Evolutionary conservation across 257 asterid species (phyloP).

Genomic region (Plectranthus barbatus): DNA sequence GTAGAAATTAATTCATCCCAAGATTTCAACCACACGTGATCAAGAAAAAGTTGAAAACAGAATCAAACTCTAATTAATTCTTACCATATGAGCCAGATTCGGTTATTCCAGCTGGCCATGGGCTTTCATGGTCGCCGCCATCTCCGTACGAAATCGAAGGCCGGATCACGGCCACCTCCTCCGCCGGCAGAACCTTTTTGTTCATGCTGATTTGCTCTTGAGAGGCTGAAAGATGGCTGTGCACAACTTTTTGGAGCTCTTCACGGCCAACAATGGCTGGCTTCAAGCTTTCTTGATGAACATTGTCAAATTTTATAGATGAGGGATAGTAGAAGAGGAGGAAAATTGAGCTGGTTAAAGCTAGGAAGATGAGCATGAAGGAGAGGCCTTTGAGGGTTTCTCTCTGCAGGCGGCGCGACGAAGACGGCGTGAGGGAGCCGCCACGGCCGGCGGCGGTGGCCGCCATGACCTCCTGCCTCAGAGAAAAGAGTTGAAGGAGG

Average conservation of each 20-base stretch:
- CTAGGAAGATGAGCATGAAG: conserved; percentile 21
- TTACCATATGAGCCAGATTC: too few relatives aligned
- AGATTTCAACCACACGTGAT: not conserved
- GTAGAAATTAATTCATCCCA: not conserved
- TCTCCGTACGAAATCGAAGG: too few relatives aligned
- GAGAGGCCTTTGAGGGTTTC: conserved; percentile 13
- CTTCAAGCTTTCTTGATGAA: conserved; percentile 14
- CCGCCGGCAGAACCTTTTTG: not conserved
- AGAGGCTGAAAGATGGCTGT: not conserved
- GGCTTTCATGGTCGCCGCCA: not conserved
- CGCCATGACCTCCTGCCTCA: conserved; percentile 1
- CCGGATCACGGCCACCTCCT: not conserved
- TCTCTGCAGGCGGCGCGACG: not conserved
- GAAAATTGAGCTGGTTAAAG: conserved; percentile 25
- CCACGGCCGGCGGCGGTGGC: not conserved
- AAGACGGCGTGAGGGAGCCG: not conserved
- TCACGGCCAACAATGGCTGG: not conserved
- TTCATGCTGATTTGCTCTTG: not conserved
- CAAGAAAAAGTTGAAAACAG: too few relatives aligned
- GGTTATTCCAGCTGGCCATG: too few relatives aligned
- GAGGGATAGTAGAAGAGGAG: conserved; percentile 24
- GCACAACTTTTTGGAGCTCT: not conserved
- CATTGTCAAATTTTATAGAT: conserved; percentile 13
- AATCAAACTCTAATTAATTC: too few relatives aligned
- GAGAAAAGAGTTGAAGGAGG: not conserved